Evolutionary conservation across 2,329 filamentous ascomycete species (phyloP).

Genomic region (Botrytis tulipae): DNA sequence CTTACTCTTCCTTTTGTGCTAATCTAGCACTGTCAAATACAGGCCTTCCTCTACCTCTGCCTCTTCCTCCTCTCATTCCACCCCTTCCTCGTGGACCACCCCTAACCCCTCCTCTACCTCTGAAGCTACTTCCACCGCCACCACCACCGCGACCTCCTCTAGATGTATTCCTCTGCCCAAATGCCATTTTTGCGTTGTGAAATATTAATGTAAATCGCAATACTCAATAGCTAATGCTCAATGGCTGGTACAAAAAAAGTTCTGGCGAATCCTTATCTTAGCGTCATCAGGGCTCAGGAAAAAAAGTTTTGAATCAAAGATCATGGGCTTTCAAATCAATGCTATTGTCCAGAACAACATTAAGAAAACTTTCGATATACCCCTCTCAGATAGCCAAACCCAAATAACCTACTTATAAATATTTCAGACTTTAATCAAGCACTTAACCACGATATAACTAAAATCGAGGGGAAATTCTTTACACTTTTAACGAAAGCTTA

Average conservation of each 20-base stretch:
- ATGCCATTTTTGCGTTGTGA: constrained; percentile 25
- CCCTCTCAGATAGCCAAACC: neutral
- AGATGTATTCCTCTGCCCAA: constrained; percentile 22
- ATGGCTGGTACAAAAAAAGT: constrained; percentile 18
- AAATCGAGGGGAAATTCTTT: constrained; percentile 16
- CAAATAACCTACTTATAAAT: neutral
- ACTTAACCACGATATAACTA: neutral
- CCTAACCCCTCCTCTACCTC: constrained; percentile 33
- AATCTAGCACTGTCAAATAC: constrained; percentile 49
- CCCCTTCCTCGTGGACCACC: constrained; percentile 31
- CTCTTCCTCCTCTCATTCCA: constrained; percentile 34
- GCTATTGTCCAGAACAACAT: constrained; percentile 3
- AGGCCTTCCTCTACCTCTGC: constrained; percentile 40
- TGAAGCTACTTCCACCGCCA: constrained; percentile 26
- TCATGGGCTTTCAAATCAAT: constrained; percentile 9
- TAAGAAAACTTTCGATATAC: neutral
- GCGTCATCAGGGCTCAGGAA: constrained; percentile 21
- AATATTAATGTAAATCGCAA: neutral
- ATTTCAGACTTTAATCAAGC: neutral
- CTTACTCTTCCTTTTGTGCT: constrained; percentile 44
- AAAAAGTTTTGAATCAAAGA: constrained; percentile 3
- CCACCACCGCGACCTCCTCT: constrained; percentile 29
- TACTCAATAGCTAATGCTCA: neutral
- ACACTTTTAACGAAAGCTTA: constrained; percentile 39
- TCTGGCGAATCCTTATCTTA: constrained; percentile 23